These are phyloP conservation scores for Penicillium olsonii DNA, from an alignment of 2,329 filamentous ascomycete genomes.

Conservation along the genomic window DNA sequence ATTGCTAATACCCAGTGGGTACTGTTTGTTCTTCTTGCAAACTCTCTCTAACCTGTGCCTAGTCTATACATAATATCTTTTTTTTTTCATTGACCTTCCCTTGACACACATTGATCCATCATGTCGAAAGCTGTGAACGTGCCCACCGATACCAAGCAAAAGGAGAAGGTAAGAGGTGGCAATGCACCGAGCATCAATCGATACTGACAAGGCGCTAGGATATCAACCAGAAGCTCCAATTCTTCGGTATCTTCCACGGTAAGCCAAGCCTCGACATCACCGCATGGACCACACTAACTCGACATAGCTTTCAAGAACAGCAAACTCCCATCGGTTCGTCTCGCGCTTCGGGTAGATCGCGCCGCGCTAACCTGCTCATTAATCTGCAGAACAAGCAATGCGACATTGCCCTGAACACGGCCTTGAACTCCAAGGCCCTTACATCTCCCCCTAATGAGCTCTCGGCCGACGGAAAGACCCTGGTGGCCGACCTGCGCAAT, in stretches of 20 bases:
- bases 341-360: background rate
- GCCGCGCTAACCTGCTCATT: slow-evolving; percentile 10
- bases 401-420: slow-evolving; percentile 89
- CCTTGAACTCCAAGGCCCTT: slow-evolving; percentile 71
- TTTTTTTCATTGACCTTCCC: background rate
- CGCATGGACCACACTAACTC: slow-evolving; percentile 12
- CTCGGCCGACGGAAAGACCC: slow-evolving; percentile 75
- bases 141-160: slow-evolving; percentile 70
- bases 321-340: slow-evolving; percentile 82
- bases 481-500: slow-evolving; percentile 74
- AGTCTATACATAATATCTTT: slow-evolving; percentile 15
- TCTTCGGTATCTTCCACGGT: slow-evolving; percentile 84
- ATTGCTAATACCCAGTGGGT: slow-evolving; percentile 19
- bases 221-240: slow-evolving; percentile 89
- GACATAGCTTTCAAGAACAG: slow-evolving; percentile 75
- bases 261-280: slow-evolving; percentile 11
- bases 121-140: slow-evolving; percentile 62
- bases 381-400: slow-evolving; percentile 80
- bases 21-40: slow-evolving; percentile 17
- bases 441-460: slow-evolving; percentile 72
- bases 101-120: slow-evolving; percentile 15
- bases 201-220: slow-evolving; percentile 48
- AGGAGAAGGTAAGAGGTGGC: slow-evolving; percentile 62
- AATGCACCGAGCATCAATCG: background rate
- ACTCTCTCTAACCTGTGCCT: slow-evolving; percentile 8